phyloP scores from a whole-genome alignment of 78 protist genomes.

The Tieghemostelium lacteum region DNA sequence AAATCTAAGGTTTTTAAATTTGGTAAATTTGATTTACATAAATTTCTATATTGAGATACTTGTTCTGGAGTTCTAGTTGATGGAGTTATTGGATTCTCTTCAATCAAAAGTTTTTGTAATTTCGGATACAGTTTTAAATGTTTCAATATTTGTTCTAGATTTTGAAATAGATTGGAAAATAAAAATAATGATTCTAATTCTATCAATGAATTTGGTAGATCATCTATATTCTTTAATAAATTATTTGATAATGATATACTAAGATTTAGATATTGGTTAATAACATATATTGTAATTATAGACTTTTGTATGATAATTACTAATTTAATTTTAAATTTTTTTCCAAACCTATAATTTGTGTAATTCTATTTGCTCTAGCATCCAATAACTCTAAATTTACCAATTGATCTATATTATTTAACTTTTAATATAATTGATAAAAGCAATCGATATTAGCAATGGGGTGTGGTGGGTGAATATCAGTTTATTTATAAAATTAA shows the following conservation, averaged over 20 bases:
- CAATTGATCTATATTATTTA: conserved; percentile 47
- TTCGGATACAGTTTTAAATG: background rate
- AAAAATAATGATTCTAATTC: conserved; percentile 55
- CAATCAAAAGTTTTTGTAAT: conserved; percentile 21
- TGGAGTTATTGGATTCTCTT: conserved; percentile 3
- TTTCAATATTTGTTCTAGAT: background rate
- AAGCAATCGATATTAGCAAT: background rate
- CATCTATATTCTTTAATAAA: background rate
- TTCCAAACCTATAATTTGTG: background rate
- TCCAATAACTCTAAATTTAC: conserved; percentile 32
- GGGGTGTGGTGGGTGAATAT: background rate
- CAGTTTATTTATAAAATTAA: background rate
- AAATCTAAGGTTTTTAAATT: background rate
- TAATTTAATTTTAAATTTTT: conserved; percentile 13
- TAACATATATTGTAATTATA: background rate
- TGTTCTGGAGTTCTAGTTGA: background rate
- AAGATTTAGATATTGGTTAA: background rate
- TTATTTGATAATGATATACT: conserved; percentile 68
- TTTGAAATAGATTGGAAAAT: conserved; percentile 14
- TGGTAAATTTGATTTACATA: background rate
- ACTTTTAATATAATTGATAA: background rate
- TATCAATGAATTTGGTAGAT: conserved; percentile 2
- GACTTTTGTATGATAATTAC: conserved; percentile 8
- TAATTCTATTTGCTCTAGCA: conserved; percentile 58
- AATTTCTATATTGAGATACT: background rate